phyloP scores from a whole-genome alignment of 768 basidiomycete species.

The Sarcodon sp. region DNA sequence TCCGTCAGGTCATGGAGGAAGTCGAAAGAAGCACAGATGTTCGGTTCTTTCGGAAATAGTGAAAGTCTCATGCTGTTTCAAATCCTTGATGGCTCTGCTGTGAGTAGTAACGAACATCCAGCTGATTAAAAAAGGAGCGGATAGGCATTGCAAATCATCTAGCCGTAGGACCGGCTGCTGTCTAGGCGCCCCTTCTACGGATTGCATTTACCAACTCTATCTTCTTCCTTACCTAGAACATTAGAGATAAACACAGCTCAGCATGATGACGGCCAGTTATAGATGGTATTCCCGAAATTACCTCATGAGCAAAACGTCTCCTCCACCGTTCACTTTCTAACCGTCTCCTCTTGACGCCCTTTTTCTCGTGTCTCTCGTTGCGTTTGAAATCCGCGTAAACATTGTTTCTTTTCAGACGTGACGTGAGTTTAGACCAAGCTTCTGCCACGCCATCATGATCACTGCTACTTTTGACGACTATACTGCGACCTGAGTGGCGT shows the following conservation, averaged over 20 bases:
- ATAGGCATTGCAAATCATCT: background rate
- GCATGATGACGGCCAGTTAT: background rate
- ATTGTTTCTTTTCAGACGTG: slow-evolving; percentile 44
- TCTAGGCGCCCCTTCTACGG: slow-evolving; percentile 57
- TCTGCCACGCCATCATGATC: slow-evolving; percentile 33
- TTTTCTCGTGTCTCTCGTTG: slow-evolving; percentile 66
- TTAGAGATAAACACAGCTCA: slow-evolving; percentile 7
- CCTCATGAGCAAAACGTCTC: slow-evolving; percentile 69
- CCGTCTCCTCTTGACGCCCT: slow-evolving; percentile 65
- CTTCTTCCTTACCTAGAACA: slow-evolving; percentile 66
- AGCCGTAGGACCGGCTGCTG: slow-evolving; percentile 2
- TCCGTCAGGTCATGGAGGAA: no score
- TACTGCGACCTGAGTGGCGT: slow-evolving; percentile 41
- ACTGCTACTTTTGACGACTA: slow-evolving; percentile 29
- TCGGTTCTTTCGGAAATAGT: slow-evolving; percentile 1
- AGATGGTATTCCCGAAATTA: slow-evolving; percentile 18
- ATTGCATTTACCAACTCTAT: slow-evolving; percentile 72
- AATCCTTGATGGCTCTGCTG: slow-evolving; percentile 7
- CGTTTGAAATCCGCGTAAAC: slow-evolving; percentile 36
- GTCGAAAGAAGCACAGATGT: no score
- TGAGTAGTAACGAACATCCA: background rate
- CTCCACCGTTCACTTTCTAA: slow-evolving; percentile 70
- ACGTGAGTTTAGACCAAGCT: slow-evolving; percentile 35
- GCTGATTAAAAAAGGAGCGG: background rate
- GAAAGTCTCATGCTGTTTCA: slow-evolving; percentile 9